These are phyloP conservation scores for Colletotrichum noveboracense DNA, from an alignment of 2,329 filamentous ascomycete species.

Conservation along the genomic window DNA sequence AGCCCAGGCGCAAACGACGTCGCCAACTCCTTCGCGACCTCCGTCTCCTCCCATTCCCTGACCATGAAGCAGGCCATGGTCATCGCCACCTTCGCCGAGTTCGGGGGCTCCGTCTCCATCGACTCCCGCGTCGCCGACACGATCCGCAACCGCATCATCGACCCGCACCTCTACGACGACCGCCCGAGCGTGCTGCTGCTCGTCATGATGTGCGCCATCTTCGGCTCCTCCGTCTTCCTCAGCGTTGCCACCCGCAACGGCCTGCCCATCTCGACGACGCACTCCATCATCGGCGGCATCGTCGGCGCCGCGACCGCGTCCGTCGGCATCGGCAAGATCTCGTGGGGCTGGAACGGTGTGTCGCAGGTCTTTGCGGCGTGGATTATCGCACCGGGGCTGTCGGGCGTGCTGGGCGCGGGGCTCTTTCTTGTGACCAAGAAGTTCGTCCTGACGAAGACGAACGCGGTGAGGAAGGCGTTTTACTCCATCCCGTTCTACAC, in stretches of 20 bases:
- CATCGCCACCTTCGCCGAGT: slow-evolving; percentile 48
- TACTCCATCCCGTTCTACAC: slow-evolving; percentile 41
- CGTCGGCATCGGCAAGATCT: slow-evolving; percentile 38
- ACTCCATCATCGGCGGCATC: slow-evolving; percentile 52
- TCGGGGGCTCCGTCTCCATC: slow-evolving; percentile 46
- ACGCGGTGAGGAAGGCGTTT: slow-evolving; percentile 35
- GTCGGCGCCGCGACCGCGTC: slow-evolving; percentile 40
- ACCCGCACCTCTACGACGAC: slow-evolving; percentile 44
- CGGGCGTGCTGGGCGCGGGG: slow-evolving; percentile 33
- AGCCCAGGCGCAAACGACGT: slow-evolving; percentile 53
- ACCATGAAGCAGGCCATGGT: slow-evolving; percentile 52
- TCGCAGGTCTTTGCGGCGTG: slow-evolving; percentile 44
- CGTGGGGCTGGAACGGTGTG: slow-evolving; percentile 41
- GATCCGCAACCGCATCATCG: slow-evolving; percentile 52
- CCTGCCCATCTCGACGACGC: slow-evolving; percentile 60
- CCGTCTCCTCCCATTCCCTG: slow-evolving; percentile 49
- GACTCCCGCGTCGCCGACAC: slow-evolving; percentile 45
- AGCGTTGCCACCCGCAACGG: slow-evolving; percentile 56
- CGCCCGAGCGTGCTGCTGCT: slow-evolving; percentile 54
- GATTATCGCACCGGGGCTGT: slow-evolving; percentile 38
- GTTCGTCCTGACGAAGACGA: slow-evolving; percentile 30
- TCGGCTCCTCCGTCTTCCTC: slow-evolving; percentile 56
- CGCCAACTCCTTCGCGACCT: slow-evolving; percentile 53
- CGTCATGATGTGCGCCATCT: slow-evolving; percentile 59
- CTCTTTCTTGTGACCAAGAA: slow-evolving; percentile 41